Evolutionary conservation across 352 stramenopile genomes (phyloP), one percentile per base, ranked within the genome.

Genomic region (Phytopythium aichiense): DNA sequence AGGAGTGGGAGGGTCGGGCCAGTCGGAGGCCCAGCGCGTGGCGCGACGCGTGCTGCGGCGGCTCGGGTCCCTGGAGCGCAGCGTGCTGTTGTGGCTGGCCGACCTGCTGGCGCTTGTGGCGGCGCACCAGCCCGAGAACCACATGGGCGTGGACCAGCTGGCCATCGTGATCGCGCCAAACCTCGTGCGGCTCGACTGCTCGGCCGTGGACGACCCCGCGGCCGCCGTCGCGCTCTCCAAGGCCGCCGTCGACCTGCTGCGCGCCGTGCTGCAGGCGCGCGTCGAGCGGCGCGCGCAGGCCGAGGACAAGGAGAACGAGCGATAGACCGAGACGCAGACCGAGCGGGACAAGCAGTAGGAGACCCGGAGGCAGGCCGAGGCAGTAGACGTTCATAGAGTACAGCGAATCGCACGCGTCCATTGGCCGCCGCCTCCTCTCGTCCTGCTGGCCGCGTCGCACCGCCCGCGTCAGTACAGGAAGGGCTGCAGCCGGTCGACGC

Each of bases 111-210:
- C 79, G 2, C 69, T 71, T 43, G 87, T 97, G 33, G 85, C 86
- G 33, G 69, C 76, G 59, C 87, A 79, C 65, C 72, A 95, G 72
- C 25, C 69, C 9, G 58, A 76, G 42, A 97, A 96, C 64, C 84
- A 93, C 69, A 97, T 97, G 88, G 85, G 87, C n/a, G 75, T 92
- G 22, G 87, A 95, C 57, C 89, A 97, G 60, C 76, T 97, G 45
- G 87, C 88, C 25, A 95, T 97, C 64, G 77, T 96, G 58, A 91
- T 97, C 57, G 81, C 84, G 23, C 89, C 89, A 16, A 97, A 97
- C 61, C 79, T 97, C 57, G 87, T 95, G 54, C 80, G 83, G 31
- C 88, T 95, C 38, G 84, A 95, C 70, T 84, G 79, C 0, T 81
- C 89, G 60, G 48, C 13, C 48, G 48, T 37, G 48, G 48, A 38